Percentiles rank a stretch among this genome's conserved stretches.
Conservation (phyloP, 2,329 filamentous ascomycete genomes). For the Hortaea sp. region DNA sequence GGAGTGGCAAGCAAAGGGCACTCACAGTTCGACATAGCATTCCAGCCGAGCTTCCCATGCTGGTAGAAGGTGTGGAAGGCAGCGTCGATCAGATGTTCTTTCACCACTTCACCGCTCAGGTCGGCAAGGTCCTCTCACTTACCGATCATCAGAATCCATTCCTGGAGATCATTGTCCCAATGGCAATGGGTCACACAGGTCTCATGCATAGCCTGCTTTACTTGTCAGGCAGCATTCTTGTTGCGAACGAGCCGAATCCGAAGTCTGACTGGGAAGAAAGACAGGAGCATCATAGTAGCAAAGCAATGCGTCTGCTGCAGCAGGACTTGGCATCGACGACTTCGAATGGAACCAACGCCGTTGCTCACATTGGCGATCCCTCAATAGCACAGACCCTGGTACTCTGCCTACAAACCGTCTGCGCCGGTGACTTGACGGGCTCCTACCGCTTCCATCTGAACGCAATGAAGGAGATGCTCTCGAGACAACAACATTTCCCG, state of each 20-base stretch:
- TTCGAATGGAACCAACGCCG: not conserved
- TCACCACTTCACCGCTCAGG: slow-evolving; percentile 69
- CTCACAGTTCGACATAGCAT: slow-evolving; percentile 13
- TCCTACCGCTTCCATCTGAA: slow-evolving; percentile 68
- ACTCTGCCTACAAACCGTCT: slow-evolving; percentile 51
- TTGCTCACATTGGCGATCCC: slow-evolving; percentile 30
- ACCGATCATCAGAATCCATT: slow-evolving; percentile 76
- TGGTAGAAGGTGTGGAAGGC: slow-evolving; percentile 75
- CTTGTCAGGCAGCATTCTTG: slow-evolving; percentile 65
- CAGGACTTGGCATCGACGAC: slow-evolving; percentile 11
- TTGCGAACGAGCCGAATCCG: slow-evolving; percentile 34
- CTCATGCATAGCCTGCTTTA: slow-evolving; percentile 87
- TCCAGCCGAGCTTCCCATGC: slow-evolving; percentile 41
- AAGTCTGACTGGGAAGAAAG: slow-evolving; percentile 43
- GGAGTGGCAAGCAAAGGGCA: slow-evolving; percentile 65
- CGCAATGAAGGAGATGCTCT: slow-evolving; percentile 64
- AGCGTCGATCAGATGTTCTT: slow-evolving; percentile 70
- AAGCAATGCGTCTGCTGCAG: slow-evolving; percentile 22
- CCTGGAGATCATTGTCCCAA: slow-evolving; percentile 70
- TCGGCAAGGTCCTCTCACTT: slow-evolving; percentile 72
- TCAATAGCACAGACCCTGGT: slow-evolving; percentile 52
- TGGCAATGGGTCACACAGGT: slow-evolving; percentile 68
- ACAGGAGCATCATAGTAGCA: slow-evolving; percentile 45
- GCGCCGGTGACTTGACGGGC: slow-evolving; percentile 51
- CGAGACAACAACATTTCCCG: slow-evolving; percentile 31